These are phyloP conservation scores for Myxozyma sirexii DNA, from an alignment of 805 yeast genomes.

Conservation along the genomic window DNA sequence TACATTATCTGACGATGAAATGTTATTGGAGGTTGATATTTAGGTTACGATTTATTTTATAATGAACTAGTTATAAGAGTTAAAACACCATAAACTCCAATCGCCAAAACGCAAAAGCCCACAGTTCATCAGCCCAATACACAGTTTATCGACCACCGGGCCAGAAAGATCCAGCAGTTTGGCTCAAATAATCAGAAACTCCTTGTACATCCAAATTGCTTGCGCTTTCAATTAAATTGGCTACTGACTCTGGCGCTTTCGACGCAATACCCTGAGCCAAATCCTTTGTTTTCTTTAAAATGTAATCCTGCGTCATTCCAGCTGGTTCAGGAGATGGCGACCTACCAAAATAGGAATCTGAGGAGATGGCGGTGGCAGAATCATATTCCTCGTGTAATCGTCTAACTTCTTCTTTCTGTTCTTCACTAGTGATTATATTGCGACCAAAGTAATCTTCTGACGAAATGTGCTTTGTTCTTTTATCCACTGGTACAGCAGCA, in stretches of 20 bases:
- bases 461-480: conserved; percentile 14
- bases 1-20: conserved; percentile 14
- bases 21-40: conserved; percentile 15
- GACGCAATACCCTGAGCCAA: conserved; percentile 9
- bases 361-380: conserved; percentile 87
- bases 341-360: conserved; percentile 93
- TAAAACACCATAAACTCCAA: too few species aligned
- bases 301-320: conserved; percentile 44
- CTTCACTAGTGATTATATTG: not conserved
- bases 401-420: not conserved
- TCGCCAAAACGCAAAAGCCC: too few species aligned
- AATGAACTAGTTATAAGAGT: not conserved
- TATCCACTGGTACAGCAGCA: too few species aligned
- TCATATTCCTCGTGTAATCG: conserved; percentile 65
- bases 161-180: not conserved
- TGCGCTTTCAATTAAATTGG: not conserved
- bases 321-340: conserved; percentile 68
- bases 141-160: not conserved
- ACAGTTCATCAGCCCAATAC: too few species aligned
- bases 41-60: not conserved
- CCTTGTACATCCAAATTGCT: conserved; percentile 2
- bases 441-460: conserved; percentile 29
- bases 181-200: conserved; percentile 1
- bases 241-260: conserved; percentile 2
- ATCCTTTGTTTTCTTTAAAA: not conserved